Evolutionary conservation across 2,329 filamentous ascomycete species (phyloP).

Genomic region (Ilyonectria destructans): DNA sequence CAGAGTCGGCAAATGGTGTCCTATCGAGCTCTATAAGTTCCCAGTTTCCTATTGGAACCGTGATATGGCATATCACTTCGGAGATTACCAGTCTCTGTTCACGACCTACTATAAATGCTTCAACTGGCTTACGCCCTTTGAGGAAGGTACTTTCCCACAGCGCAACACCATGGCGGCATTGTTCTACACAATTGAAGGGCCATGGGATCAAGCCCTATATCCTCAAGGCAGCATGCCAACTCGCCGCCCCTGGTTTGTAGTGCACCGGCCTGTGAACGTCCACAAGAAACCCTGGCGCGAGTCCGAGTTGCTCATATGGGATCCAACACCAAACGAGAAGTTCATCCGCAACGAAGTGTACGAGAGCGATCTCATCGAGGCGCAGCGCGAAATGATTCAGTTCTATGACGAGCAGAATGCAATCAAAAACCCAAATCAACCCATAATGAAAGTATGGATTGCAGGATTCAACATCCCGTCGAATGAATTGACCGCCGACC

Average conservation of each 20-base stretch:
- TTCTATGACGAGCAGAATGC: slow-evolving; percentile 52
- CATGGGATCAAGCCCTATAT: slow-evolving; percentile 52
- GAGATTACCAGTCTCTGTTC: slow-evolving; percentile 40
- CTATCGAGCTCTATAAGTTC: slow-evolving; percentile 54
- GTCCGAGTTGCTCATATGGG: slow-evolving; percentile 72
- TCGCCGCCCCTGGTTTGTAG: slow-evolving; percentile 67
- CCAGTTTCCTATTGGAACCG: slow-evolving; percentile 60
- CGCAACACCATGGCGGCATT: slow-evolving; percentile 56
- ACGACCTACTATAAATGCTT: slow-evolving; percentile 47
- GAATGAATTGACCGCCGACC: slow-evolving; percentile 46
- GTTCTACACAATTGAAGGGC: slow-evolving; percentile 66
- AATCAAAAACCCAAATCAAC: slow-evolving; percentile 51
- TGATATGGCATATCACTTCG: slow-evolving; percentile 46
- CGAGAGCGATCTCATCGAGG: slow-evolving; percentile 59
- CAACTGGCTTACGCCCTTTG: slow-evolving; percentile 33
- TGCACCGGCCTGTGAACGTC: slow-evolving; percentile 63
- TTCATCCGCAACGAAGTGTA: slow-evolving; percentile 41
- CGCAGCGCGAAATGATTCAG: slow-evolving; percentile 64
- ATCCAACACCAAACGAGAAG: slow-evolving; percentile 54
- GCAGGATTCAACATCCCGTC: slow-evolving; percentile 53
- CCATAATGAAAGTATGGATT: slow-evolving; percentile 64
- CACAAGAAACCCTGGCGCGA: slow-evolving; percentile 51
- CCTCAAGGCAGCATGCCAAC: slow-evolving; percentile 37
- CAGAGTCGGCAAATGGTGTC: slow-evolving; percentile 30
- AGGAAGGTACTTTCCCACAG: neutral